Conservation (phyloP, 2,329 filamentous ascomycete species). For the Exserohilum turcica region DNA sequence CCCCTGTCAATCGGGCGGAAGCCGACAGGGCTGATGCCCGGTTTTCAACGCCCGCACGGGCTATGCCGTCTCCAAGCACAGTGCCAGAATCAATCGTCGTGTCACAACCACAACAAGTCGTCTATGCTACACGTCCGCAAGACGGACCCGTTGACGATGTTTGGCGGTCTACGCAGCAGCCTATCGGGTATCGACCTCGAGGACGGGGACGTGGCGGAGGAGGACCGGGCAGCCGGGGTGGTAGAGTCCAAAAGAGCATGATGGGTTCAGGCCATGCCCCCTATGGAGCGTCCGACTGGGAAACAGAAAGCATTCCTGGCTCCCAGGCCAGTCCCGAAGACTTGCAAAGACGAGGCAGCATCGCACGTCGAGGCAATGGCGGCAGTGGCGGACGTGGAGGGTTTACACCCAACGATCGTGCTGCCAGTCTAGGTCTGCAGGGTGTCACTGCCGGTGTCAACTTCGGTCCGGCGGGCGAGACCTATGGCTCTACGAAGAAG, state of each 20-base stretch:
- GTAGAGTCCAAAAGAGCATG: constrained; percentile 47
- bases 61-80: constrained; percentile 39
- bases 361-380: constrained; percentile 44
- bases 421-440: constrained; percentile 38
- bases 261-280: constrained; percentile 30
- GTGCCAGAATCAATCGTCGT: constrained; percentile 28
- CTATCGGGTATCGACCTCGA: constrained; percentile 38
- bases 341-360: constrained; percentile 40
- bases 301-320: constrained; percentile 41
- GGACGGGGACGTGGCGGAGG: constrained; percentile 51
- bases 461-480: constrained; percentile 36
- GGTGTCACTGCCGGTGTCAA: constrained; percentile 28
- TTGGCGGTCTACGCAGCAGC: constrained; percentile 42
- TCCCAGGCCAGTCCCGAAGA: constrained; percentile 47
- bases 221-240: constrained; percentile 46
- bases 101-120: constrained; percentile 30
- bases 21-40: constrained; percentile 26
- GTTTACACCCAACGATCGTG: constrained; percentile 32
- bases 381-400: constrained; percentile 31
- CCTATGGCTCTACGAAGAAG: constrained; percentile 53
- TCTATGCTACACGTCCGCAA: constrained; percentile 37
- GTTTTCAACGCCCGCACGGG: constrained; percentile 26
- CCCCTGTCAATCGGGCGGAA: constrained; percentile 13
- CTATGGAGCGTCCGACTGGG: constrained; percentile 48
- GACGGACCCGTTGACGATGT: constrained; percentile 38